phyloP scores from a whole-genome alignment of 441 rosid genomes.

The Cnidoscolus chayamansa region DNA sequence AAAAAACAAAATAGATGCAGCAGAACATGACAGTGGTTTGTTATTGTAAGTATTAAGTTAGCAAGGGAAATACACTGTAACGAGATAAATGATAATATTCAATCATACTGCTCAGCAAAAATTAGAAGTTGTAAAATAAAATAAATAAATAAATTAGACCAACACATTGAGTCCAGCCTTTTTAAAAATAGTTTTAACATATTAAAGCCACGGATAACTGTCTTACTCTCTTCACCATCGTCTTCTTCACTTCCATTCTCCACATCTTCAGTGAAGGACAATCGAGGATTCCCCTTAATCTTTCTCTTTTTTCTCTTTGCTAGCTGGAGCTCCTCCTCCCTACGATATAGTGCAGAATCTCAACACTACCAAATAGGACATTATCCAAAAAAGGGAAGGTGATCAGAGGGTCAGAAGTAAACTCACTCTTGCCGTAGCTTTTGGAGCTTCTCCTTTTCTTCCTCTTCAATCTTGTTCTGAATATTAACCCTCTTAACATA shows the following conservation, averaged over 20 bases:
- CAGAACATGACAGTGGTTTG: neutral
- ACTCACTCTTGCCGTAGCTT: constrained; percentile 89
- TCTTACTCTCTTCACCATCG: constrained; percentile 53
- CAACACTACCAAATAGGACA: constrained; percentile 5
- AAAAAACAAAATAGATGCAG: neutral
- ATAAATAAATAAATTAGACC: neutral
- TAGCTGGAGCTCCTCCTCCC: constrained; percentile 87
- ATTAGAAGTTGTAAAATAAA: neutral
- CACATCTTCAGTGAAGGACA: constrained; percentile 84
- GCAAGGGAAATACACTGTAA: neutral
- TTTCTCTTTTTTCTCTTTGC: constrained; percentile 89
- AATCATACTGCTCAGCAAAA: neutral
- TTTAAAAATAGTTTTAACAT: neutral
- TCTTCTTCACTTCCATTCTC: constrained; percentile 80
- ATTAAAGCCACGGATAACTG: neutral
- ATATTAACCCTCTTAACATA: constrained; percentile 76
- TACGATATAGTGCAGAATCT: constrained; percentile 19
- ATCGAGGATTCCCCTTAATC: constrained; percentile 63
- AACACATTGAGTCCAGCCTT: neutral
- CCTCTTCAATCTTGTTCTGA: constrained; percentile 87
- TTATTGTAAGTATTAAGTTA: neutral
- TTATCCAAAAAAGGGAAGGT: neutral
- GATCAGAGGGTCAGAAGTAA: neutral
- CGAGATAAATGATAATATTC: neutral
- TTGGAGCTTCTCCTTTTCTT: constrained; percentile 93